These are phyloP conservation scores for Chaetomium fimeti DNA, from an alignment of 495 filamentous ascomycete species.

Conservation along the genomic window DNA sequence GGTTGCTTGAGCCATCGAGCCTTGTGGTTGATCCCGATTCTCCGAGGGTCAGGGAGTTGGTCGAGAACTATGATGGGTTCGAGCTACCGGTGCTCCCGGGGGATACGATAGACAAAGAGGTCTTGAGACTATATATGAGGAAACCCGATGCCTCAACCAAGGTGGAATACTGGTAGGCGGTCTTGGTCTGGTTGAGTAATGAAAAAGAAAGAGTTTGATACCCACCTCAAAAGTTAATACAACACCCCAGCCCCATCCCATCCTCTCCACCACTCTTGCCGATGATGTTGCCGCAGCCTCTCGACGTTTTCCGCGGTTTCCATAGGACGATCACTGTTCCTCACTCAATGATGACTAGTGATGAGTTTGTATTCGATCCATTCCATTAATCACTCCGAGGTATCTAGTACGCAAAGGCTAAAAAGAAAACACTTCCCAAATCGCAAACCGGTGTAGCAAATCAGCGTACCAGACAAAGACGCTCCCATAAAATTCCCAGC, in stretches of 20 bases:
- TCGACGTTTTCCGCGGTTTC: too few species aligned
- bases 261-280: too few species aligned
- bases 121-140: slow-evolving; percentile 12
- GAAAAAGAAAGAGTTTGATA: background rate
- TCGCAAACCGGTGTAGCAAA: too few species aligned
- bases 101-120: background rate
- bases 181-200: too few species aligned
- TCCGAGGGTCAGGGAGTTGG: slow-evolving; percentile 23
- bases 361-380: background rate
- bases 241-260: background rate
- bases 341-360: too few species aligned
- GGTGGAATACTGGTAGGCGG: slow-evolving; percentile 16
- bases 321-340: too few species aligned
- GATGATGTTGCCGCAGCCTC: too few species aligned
- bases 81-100: slow-evolving; percentile 20
- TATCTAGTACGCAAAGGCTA: background rate
- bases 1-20: background rate
- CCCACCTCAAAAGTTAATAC: background rate
- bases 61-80: slow-evolving; percentile 14
- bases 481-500: background rate
- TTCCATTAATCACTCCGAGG: background rate
- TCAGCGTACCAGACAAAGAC: background rate
- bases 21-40: slow-evolving; percentile 21
- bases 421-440: too few species aligned
- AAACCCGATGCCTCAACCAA: background rate